These are phyloP conservation scores for Xerocomus potaroensis DNA, from an alignment of 768 basidiomycete genomes.

Conservation along the genomic window DNA sequence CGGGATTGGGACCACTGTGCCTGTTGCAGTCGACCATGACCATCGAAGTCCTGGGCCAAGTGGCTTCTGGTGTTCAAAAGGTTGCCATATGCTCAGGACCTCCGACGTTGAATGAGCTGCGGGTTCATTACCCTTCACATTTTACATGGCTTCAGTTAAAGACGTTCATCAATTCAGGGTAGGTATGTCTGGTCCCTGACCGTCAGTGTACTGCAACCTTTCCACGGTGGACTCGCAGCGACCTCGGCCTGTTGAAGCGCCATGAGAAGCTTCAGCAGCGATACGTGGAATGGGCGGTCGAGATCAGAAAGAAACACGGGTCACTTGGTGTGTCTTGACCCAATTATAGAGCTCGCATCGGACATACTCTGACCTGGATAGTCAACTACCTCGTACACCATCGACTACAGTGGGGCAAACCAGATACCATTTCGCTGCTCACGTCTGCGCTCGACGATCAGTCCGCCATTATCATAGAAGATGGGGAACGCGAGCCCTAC, in stretches of 20 bases:
- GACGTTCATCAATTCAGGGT: slow-evolving; percentile 79
- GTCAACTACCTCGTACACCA: slow-evolving; percentile 68
- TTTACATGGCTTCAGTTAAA: slow-evolving; percentile 77
- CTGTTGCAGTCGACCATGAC: slow-evolving; percentile 12
- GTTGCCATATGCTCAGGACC: slow-evolving; percentile 52
- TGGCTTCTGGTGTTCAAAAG: background rate
- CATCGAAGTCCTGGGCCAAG: slow-evolving; percentile 5
- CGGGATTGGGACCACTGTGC: too few relatives aligned
- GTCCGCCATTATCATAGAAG: slow-evolving; percentile 16
- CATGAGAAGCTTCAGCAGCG: slow-evolving; percentile 63
- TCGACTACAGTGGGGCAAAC: slow-evolving; percentile 73
- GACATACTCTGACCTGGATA: slow-evolving; percentile 24
- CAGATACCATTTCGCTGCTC: slow-evolving; percentile 60
- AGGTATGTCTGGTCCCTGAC: slow-evolving; percentile 39
- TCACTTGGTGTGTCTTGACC: slow-evolving; percentile 50
- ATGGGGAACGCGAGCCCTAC: background rate
- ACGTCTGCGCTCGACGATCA: slow-evolving; percentile 45
- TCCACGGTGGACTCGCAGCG: slow-evolving; percentile 38
- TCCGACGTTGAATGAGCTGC: slow-evolving; percentile 65
- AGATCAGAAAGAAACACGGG: slow-evolving; percentile 57
- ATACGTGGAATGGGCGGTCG: slow-evolving; percentile 57
- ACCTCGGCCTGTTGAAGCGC: slow-evolving; percentile 76
- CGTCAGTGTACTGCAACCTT: background rate
- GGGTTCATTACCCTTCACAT: slow-evolving; percentile 64
- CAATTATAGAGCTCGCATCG: background rate